Evolutionary conservation across 2,329 filamentous ascomycete species (phyloP).

Genomic region (Aspergillus eucalypticola): DNA sequence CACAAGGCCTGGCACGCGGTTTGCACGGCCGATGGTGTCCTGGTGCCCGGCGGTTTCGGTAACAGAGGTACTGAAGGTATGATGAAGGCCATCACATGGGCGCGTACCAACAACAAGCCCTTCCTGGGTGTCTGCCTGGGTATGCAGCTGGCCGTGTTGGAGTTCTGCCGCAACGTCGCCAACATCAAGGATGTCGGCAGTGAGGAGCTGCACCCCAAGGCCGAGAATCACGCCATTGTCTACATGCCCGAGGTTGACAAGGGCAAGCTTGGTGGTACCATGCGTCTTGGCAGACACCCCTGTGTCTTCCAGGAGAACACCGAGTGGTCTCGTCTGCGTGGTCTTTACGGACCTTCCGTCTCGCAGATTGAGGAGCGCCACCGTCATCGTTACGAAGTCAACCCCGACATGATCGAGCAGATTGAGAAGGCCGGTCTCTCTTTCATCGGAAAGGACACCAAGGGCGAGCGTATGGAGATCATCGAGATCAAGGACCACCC

Average conservation of each 20-base stretch:
- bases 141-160: slow-evolving; percentile 90
- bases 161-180: slow-evolving; percentile 77
- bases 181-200: slow-evolving; percentile 60
- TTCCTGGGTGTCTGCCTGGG: slow-evolving; percentile 90
- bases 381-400: slow-evolving; percentile 88
- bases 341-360: slow-evolving; percentile 65
- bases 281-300: slow-evolving; percentile 76
- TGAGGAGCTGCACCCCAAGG: slow-evolving; percentile 56
- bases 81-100: slow-evolving; percentile 84
- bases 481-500: slow-evolving; percentile 81
- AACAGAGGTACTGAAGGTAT: slow-evolving; percentile 83
- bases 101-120: slow-evolving; percentile 75
- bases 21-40: slow-evolving; percentile 60
- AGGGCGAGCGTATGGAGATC: slow-evolving; percentile 77
- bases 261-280: slow-evolving; percentile 78
- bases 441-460: slow-evolving; percentile 79
- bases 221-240: slow-evolving; percentile 72
- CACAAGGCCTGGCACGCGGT: slow-evolving; percentile 85
- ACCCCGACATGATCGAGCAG: slow-evolving; percentile 71
- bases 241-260: slow-evolving; percentile 90
- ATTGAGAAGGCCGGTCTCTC: slow-evolving; percentile 69
- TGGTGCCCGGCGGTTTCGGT: slow-evolving; percentile 75
- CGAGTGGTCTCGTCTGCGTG: slow-evolving; percentile 76
- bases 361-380: slow-evolving; percentile 69
- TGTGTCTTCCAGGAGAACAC: slow-evolving; percentile 73